A percentile compares a stretch with the other conserved stretches of the same genome.
phyloP scores from a whole-genome alignment of 1,284 basidiomycete genomes.

The Amylostereum areolatum region DNA sequence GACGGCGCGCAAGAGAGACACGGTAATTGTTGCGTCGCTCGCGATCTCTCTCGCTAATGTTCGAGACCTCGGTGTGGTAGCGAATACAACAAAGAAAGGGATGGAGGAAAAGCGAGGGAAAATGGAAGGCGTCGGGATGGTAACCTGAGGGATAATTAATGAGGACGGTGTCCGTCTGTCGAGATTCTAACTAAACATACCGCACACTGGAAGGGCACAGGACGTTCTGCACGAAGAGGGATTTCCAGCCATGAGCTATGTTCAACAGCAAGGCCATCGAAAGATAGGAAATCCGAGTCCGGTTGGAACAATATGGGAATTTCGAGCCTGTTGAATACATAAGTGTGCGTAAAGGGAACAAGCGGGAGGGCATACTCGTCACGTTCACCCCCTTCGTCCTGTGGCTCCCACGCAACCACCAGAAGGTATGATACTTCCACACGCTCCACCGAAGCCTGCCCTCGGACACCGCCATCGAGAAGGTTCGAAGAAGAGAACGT shows the following conservation, averaged over 20 bases:
- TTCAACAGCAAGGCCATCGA: conserved; percentile 38
- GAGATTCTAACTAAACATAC: conserved; percentile 30
- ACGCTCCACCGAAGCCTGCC: conserved; percentile 33
- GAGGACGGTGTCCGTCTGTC: not conserved
- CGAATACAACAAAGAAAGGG: conserved; percentile 67
- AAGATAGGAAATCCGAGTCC: conserved; percentile 53
- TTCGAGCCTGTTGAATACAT: conserved; percentile 40
- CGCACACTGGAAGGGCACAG: conserved; percentile 57
- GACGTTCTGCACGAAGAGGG: conserved; percentile 54
- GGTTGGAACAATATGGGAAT: conserved; percentile 56
- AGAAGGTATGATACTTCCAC: conserved; percentile 49
- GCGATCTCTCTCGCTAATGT: conserved; percentile 56
- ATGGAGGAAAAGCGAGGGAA: conserved; percentile 54
- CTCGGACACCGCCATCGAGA: conserved; percentile 20
- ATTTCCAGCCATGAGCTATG: conserved; percentile 61
- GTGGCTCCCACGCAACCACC: conserved; percentile 52
- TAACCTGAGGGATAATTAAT: conserved; percentile 36
- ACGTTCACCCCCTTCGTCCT: conserved; percentile 33
- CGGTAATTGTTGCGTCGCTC: conserved; percentile 59
- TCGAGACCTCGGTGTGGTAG: conserved; percentile 49
- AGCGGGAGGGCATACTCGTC: conserved; percentile 38
- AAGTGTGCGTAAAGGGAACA: conserved; percentile 2
- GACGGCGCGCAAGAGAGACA: conserved; percentile 55
- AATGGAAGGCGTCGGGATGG: conserved; percentile 50
- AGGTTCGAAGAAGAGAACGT: conserved; percentile 37